Percentiles rank a stretch among this genome's conserved stretches.
phyloP scores from a whole-genome alignment of 2,329 filamentous ascomycete species.

The Colletotrichum eleusines region DNA sequence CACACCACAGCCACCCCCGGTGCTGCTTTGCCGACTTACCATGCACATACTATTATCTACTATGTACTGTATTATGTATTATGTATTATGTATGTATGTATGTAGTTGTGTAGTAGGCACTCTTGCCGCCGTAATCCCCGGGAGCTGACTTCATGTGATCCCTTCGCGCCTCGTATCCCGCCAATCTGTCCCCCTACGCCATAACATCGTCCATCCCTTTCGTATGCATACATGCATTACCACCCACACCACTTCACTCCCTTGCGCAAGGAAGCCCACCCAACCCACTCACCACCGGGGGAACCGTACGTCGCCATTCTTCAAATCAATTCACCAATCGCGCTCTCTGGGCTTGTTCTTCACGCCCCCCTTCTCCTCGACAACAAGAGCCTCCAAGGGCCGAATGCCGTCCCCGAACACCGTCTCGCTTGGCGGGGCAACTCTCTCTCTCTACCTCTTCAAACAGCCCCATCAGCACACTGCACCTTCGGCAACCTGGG shows the following conservation, averaged over 20 bases:
- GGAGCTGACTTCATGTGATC: constrained; percentile 30
- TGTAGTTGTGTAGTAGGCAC: no score
- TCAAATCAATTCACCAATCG: constrained; percentile 35
- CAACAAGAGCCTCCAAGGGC: constrained; percentile 25
- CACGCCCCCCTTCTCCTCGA: no score
- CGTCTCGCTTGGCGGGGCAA: constrained; percentile 28
- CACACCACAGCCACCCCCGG: no score
- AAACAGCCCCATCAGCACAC: background rate
- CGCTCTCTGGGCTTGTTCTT: background rate
- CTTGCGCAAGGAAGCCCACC: background rate
- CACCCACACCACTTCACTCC: constrained; percentile 23
- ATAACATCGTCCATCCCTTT: constrained; percentile 8
- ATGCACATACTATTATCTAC: no score
- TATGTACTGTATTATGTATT: no score
- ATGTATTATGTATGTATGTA: no score
- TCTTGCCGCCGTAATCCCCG: constrained; percentile 2
- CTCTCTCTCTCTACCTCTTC: background rate
- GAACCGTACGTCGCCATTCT: constrained; percentile 3
- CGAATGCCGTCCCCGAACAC: constrained; percentile 20
- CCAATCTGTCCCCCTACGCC: background rate
- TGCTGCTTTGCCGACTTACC: background rate
- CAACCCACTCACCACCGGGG: background rate
- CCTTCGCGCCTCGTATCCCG: constrained; percentile 32
- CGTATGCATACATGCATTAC: constrained; percentile 36
- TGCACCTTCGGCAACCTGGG: constrained; percentile 8